Base-by-base conservation (phyloP, 2,329 filamentous ascomycete genomes). In the Verticillium dahliae region DNA sequence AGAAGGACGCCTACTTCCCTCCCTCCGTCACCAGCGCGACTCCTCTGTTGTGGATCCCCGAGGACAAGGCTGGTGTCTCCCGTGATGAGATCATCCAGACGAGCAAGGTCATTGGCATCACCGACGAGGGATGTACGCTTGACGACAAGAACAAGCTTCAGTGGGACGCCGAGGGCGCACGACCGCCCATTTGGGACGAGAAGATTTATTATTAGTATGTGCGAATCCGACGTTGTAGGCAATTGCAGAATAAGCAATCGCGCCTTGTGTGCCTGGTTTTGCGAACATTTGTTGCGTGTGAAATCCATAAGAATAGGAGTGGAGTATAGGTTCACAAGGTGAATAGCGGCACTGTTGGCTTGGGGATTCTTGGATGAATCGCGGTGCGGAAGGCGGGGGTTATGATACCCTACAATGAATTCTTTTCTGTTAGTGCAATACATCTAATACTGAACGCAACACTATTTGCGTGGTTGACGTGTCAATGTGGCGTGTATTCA, bases 31-130 rank as follows among this genome's bases (percentile, higher is more conserved):
- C 74, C 31, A 80, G 85, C 63, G 66, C 81, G 67, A 75, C 84
- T 1, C 90, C 90, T 1, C 76, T 91, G 35, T 79, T 97, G n/a
- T 97, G 92, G 92, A 90, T 97, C 60, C 91, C 92, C 0, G 81
- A 85, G 62, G 92, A 97, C 69, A 76, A 82, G 1, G 84, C 87
- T 31, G 90, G 91, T 10, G 84, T 97, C 52, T 91, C 87, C 60
- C 81, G 81, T 68, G 90, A 96, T 71, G 92, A 96, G 74, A 81
- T 95, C 60, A 80, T 80, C 13, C 90, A 95, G 68, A 90, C 90
- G 0, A 80, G 80, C 66, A 85, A 83, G 68, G 83, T 90, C 37
- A 90, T 92, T 35, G 85, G 88, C 1, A 94, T 96, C 65, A 93
- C 90, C 0, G 92, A 97, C 67, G 89, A 91, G 66, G 89, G 88